phyloP scores from a whole-genome alignment of 2,329 filamentous ascomycete genomes.

The Endoconidiophora laricicola region DNA sequence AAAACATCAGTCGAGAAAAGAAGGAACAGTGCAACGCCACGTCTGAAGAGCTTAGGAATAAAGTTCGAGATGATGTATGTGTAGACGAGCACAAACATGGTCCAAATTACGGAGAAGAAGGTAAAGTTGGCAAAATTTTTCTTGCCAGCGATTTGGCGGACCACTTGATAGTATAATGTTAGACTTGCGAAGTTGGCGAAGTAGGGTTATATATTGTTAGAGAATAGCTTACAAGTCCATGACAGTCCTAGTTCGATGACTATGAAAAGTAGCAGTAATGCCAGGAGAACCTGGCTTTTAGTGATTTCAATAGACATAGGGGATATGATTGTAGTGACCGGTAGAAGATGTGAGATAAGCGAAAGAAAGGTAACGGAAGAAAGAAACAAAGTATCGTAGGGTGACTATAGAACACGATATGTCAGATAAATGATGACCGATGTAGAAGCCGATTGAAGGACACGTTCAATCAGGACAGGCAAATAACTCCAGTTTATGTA shows the following conservation, averaged over 20 bases:
- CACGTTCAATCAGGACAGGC: no score
- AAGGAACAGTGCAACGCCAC: conserved; percentile 46
- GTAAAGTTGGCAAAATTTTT: conserved; percentile 50
- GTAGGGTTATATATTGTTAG: not conserved
- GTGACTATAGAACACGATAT: no score
- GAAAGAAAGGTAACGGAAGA: no score
- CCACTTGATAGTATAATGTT: conserved; percentile 27
- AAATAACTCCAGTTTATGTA: no score
- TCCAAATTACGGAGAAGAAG: conserved; percentile 66
- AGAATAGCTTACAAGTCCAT: conserved; percentile 43
- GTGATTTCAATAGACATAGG: conserved; percentile 3
- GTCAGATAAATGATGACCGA: no score
- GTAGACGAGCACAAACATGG: conserved; percentile 48
- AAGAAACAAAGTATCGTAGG: no score
- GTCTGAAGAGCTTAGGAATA: conserved; percentile 43
- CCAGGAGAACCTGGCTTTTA: conserved; percentile 5
- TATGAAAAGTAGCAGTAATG: conserved; percentile 2
- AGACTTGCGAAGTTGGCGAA: not conserved
- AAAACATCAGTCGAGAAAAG: conserved; percentile 65
- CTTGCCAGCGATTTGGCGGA: conserved; percentile 25
- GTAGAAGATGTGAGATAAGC: no score
- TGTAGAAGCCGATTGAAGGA: no score
- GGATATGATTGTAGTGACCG: no score
- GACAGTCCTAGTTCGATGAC: conserved; percentile 60
- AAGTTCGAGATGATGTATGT: conserved; percentile 51